A percentile compares a stretch with the other conserved stretches of the same genome.
Evolutionary conservation across 1,139 yeast genomes (phyloP).

Genomic region (Sugiyamaella japonica): DNA sequence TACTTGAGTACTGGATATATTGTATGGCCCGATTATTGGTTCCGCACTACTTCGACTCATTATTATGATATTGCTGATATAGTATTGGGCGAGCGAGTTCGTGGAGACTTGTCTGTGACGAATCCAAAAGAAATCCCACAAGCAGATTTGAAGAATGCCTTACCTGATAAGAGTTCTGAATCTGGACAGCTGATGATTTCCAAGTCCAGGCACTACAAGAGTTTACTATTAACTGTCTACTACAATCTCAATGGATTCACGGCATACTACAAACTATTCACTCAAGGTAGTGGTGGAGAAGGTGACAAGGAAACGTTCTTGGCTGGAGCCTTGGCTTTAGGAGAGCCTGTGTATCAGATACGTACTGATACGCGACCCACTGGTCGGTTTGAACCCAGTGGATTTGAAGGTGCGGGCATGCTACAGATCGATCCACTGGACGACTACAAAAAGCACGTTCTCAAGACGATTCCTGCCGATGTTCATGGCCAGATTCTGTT

Average conservation of each 20-base stretch:
- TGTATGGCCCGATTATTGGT: constrained; percentile 83
- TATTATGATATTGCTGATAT: constrained; percentile 64
- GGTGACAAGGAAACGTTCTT: constrained; percentile 88
- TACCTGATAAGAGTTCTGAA: constrained; percentile 79
- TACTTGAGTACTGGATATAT: constrained; percentile 58
- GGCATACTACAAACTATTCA: constrained; percentile 77
- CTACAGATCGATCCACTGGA: constrained; percentile 66
- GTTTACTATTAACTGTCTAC: constrained; percentile 65
- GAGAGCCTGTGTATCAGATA: constrained; percentile 64
- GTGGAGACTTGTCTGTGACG: constrained; percentile 37
- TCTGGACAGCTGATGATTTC: constrained; percentile 77
- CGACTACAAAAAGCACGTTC: constrained; percentile 44
- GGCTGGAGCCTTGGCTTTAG: constrained; percentile 69
- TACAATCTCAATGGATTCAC: constrained; percentile 78
- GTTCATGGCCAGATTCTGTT: constrained; percentile 40
- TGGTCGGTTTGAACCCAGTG: constrained; percentile 27
- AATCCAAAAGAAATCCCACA: constrained; percentile 48
- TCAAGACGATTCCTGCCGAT: constrained; percentile 38
- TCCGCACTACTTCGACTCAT: constrained; percentile 63
- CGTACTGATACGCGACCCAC: constrained; percentile 54
- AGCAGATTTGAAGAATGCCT: constrained; percentile 65
- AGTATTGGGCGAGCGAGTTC: constrained; percentile 45
- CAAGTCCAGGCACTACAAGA: constrained; percentile 62
- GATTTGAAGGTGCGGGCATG: constrained; percentile 66
- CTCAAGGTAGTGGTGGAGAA: constrained; percentile 86